These are phyloP conservation scores for Salix purpurea DNA, from an alignment of 345 rosid species.

Conservation along the genomic window DNA sequence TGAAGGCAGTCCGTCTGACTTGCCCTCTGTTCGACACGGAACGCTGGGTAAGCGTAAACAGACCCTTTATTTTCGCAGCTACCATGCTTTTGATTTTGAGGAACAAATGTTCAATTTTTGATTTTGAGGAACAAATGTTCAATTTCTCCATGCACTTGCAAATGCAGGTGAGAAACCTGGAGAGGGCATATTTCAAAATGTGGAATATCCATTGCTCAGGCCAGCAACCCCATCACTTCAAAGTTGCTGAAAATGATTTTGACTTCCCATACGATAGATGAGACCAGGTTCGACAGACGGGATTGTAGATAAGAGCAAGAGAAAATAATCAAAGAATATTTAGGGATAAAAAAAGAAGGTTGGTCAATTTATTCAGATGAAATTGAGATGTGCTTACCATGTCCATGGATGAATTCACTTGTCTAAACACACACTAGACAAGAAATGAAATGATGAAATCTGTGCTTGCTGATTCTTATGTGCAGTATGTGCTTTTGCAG, in stretches of 20 bases:
- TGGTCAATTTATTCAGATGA: slow-evolving; percentile 10
- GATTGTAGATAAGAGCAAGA: slow-evolving; percentile 23
- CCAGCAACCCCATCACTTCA: slow-evolving; percentile 73
- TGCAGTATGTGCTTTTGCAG: no score
- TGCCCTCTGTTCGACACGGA: slow-evolving; percentile 90
- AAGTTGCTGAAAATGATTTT: slow-evolving; percentile 66
- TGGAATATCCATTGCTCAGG: slow-evolving; percentile 82
- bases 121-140: not conserved
- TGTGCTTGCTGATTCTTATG: not conserved
- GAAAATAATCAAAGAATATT: not conserved
- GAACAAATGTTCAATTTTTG: not conserved
- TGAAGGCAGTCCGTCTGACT: slow-evolving; percentile 63
- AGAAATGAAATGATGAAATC: not conserved
- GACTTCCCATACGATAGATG: slow-evolving; percentile 57
- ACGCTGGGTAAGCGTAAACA: slow-evolving; percentile 70
- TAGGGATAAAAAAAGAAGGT: not conserved
- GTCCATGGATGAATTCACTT: not conserved
- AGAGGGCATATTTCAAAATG: slow-evolving; percentile 87
- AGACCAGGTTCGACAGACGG: not conserved
- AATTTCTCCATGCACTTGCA: not conserved
- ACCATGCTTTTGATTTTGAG: not conserved
- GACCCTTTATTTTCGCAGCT: not conserved
- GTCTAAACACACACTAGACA: not conserved
- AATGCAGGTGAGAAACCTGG: slow-evolving; percentile 83
- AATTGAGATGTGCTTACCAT: not conserved